phyloP scores from a whole-genome alignment of 106 monocot species.

The Allium sativum region DNA sequence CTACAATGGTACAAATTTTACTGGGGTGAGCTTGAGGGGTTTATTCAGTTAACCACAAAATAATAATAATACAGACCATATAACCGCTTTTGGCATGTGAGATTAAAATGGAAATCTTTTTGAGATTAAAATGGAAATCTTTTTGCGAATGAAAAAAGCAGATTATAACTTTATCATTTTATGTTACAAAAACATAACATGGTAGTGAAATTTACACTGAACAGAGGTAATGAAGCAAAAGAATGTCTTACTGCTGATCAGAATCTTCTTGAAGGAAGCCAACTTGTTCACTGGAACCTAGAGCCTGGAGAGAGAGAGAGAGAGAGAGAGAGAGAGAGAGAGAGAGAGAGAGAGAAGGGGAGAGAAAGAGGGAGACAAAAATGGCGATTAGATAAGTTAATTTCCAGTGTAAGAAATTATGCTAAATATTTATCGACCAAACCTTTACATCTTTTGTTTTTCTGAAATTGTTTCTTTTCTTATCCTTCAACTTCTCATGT shows the following conservation, averaged over 20 bases:
- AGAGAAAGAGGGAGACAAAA: conserved; percentile 6
- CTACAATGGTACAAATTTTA: too few relatives aligned
- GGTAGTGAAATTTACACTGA: background rate
- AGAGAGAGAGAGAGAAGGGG: conserved; percentile 3
- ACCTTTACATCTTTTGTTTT: conserved; percentile 71
- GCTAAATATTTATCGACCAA: conserved; percentile 1
- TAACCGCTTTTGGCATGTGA: too few relatives aligned
- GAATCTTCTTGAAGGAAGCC: conserved; percentile 24
- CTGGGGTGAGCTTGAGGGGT: too few relatives aligned
- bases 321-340: conserved; percentile 3
- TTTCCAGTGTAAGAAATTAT: background rate
- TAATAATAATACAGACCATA: too few relatives aligned
- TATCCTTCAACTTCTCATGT: conserved; percentile 77
- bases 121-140: too few relatives aligned
- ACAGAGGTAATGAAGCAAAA: background rate
- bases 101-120: too few relatives aligned
- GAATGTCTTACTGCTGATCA: conserved; percentile 43
- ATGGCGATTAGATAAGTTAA: background rate
- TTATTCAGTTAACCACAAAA: too few relatives aligned
- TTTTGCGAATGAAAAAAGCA: too few relatives aligned
- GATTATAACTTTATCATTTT: background rate
- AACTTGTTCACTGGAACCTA: conserved; percentile 23
- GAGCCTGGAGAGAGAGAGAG: conserved; percentile 28
- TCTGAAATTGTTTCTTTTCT: conserved; percentile 58
- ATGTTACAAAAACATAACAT: background rate